Evolutionary conservation across 768 basidiomycete genomes (phyloP).

Genomic region (Cantharellus cinnabarinus): DNA sequence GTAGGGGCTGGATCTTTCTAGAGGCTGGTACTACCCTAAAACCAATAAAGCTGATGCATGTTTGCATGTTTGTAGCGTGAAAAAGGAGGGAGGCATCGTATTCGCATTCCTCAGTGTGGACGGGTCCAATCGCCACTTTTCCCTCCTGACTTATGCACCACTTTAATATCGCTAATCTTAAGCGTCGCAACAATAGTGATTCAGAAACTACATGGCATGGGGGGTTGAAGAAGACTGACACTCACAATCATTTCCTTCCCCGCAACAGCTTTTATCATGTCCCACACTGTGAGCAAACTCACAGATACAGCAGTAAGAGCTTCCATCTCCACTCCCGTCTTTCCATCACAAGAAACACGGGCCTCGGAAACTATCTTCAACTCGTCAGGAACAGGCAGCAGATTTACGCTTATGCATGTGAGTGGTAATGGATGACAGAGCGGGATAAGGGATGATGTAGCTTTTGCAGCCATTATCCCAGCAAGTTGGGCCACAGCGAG

Average conservation of each 20-base stretch:
- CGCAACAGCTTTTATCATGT: slow-evolving; percentile 81
- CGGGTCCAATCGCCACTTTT: slow-evolving; percentile 47
- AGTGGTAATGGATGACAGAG: slow-evolving; percentile 71
- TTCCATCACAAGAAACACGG: slow-evolving; percentile 54
- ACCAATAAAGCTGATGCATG: no score
- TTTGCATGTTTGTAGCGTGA: no score
- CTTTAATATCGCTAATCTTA: slow-evolving; percentile 27
- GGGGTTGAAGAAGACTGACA: slow-evolving; percentile 1
- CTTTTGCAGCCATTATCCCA: slow-evolving; percentile 74
- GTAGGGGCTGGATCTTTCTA: no score
- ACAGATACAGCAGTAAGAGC: slow-evolving; percentile 68
- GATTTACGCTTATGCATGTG: slow-evolving; percentile 42
- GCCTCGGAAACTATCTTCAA: slow-evolving; percentile 41
- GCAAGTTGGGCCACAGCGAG: slow-evolving; percentile 65
- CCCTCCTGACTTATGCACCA: slow-evolving; percentile 52
- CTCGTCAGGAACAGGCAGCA: slow-evolving; percentile 26
- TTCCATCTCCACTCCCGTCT: slow-evolving; percentile 88
- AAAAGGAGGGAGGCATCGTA: no score
- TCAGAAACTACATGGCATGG: background rate
- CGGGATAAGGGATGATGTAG: slow-evolving; percentile 65
- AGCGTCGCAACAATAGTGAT: background rate
- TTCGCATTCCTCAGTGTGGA: background rate
- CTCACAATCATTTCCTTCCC: slow-evolving; percentile 74
- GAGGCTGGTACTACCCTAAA: no score
- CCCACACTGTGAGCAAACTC: slow-evolving; percentile 70